These are phyloP conservation scores for Ascomycota sp. DNA, from an alignment of 2,329 filamentous ascomycete genomes.

Conservation along the genomic window DNA sequence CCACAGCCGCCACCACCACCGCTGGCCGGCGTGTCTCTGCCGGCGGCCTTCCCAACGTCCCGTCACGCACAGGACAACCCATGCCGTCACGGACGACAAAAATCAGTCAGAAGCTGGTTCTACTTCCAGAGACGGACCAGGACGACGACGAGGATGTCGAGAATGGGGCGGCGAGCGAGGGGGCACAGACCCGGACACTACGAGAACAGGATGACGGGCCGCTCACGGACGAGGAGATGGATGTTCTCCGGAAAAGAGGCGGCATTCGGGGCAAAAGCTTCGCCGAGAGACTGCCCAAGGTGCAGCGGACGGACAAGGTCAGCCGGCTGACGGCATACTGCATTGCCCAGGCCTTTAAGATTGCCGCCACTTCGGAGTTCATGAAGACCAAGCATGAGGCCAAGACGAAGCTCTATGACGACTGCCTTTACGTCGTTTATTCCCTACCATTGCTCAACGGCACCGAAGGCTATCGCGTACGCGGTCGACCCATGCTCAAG, in stretches of 20 bases:
- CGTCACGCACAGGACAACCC: constrained; percentile 28
- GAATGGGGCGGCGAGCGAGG: no score
- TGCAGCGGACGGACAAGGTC: constrained; percentile 68
- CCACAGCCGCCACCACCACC: constrained; percentile 3
- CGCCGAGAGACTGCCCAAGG: constrained; percentile 80
- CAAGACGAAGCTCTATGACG: constrained; percentile 90
- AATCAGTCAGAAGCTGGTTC: constrained; percentile 88
- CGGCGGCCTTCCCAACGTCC: constrained; percentile 19
- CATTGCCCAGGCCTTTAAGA: constrained; percentile 82
- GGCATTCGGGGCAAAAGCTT: constrained; percentile 64
- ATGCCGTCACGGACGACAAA: constrained; percentile 80
- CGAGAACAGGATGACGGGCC: constrained; percentile 42
- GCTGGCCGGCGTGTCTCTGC: constrained; percentile 10
- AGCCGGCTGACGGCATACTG: constrained; percentile 89
- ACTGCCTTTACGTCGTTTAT: constrained; percentile 91
- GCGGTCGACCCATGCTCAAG: constrained; percentile 80
- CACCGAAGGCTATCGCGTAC: constrained; percentile 65
- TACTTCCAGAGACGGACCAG: constrained; percentile 62
- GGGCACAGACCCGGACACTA: constrained; percentile 14
- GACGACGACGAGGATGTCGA: constrained; percentile 35
- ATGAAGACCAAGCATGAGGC: constrained; percentile 72
- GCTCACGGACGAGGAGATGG: constrained; percentile 45
- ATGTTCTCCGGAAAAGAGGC: constrained; percentile 40
- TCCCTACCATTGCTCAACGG: constrained; percentile 77
- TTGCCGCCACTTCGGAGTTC: constrained; percentile 74